Conservation (phyloP, 1,284 basidiomycete species). For the Pseudozyma sp. region DNA sequence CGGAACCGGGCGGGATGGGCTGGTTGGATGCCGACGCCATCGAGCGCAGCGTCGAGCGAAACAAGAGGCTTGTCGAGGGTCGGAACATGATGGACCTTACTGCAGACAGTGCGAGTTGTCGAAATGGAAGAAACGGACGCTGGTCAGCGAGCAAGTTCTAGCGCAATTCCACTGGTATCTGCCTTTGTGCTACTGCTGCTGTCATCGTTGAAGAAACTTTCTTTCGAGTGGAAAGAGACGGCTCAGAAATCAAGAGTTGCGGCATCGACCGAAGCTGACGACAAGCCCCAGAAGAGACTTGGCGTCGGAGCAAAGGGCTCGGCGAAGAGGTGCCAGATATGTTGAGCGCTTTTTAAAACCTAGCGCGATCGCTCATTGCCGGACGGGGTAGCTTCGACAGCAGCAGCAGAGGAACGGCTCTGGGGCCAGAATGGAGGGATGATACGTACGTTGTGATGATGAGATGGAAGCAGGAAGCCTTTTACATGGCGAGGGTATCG, state of each 20-base stretch:
- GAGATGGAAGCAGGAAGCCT: neutral
- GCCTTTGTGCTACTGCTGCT: slow-evolving; percentile 5
- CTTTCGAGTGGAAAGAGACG: slow-evolving; percentile 19
- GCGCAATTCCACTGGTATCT: slow-evolving; percentile 2
- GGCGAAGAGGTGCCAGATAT: slow-evolving; percentile 59
- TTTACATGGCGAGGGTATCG: slow-evolving; percentile 22
- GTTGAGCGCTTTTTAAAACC: slow-evolving; percentile 55
- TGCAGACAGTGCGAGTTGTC: neutral
- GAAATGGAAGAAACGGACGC: neutral
- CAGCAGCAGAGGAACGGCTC: neutral
- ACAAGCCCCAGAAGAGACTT: slow-evolving; percentile 8
- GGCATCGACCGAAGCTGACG: slow-evolving; percentile 51
- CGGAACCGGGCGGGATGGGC: slow-evolving; percentile 38
- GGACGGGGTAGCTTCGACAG: slow-evolving; percentile 7
- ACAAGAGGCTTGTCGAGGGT: slow-evolving; percentile 14
- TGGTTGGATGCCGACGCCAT: slow-evolving; percentile 41
- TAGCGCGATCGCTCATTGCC: slow-evolving; percentile 60
- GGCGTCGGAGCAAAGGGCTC: slow-evolving; percentile 43
- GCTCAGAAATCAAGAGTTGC: slow-evolving; percentile 52
- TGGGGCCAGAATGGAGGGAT: no score
- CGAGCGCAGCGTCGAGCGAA: slow-evolving; percentile 26
- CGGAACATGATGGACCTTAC: slow-evolving; percentile 19
- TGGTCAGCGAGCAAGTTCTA: slow-evolving; percentile 4
- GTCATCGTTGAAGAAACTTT: neutral
- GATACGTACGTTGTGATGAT: slow-evolving; percentile 15